Evolutionary conservation across 2,329 filamentous ascomycete genomes (phyloP).

Genomic region (Diaporthe caulivora): DNA sequence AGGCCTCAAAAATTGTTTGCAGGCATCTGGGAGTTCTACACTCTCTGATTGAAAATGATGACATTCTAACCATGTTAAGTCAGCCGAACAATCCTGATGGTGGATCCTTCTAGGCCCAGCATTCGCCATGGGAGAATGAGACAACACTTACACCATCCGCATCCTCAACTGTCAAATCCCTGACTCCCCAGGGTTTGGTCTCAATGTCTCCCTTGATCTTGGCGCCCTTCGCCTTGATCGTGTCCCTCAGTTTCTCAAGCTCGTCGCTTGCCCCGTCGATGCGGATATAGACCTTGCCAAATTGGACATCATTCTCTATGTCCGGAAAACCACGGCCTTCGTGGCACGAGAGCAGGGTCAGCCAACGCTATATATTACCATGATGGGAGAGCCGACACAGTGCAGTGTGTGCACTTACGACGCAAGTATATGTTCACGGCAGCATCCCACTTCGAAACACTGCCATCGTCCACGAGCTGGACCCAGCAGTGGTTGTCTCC

Average conservation of each 20-base stretch:
- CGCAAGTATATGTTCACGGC: constrained; percentile 30
- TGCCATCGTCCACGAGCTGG: constrained; percentile 23
- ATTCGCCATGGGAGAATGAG: no score
- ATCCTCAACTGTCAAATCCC: constrained; percentile 15
- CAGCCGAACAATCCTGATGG: background rate
- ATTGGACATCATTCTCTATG: constrained; percentile 21
- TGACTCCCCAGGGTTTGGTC: constrained; percentile 26
- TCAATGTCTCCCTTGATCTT: background rate
- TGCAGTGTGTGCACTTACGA: background rate
- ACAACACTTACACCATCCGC: constrained; percentile 18
- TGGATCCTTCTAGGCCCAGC: no score
- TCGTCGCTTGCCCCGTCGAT: constrained; percentile 17
- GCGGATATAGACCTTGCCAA: constrained; percentile 30
- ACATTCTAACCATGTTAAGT: constrained; percentile 11
- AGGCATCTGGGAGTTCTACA: background rate
- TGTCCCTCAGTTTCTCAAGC: constrained; percentile 25
- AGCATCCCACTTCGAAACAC: constrained; percentile 22
- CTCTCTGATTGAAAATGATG: constrained; percentile 20
- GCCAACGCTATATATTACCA: background rate
- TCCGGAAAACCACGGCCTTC: constrained; percentile 24
- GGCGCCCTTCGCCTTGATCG: background rate
- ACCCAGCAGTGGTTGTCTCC: constrained; percentile 32
- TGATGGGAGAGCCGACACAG: background rate
- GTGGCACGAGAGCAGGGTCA: background rate
- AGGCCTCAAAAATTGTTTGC: background rate